phyloP scores from a whole-genome alignment of 257 asterid species.

The Plantago elongata region DNA sequence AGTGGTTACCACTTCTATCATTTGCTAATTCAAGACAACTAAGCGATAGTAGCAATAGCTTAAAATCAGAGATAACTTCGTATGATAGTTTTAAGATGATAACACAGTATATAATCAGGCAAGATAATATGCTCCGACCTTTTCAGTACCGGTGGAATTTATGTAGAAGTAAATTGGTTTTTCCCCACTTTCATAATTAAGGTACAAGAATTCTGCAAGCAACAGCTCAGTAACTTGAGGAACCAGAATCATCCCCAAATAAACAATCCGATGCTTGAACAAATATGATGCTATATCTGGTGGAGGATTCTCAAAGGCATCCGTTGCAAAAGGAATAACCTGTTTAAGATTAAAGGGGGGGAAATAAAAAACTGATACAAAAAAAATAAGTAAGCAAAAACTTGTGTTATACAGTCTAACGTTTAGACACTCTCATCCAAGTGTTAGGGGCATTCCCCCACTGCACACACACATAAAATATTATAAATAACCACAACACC shows the following conservation, averaged over 20 bases:
- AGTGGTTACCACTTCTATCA: no score
- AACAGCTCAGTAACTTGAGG: constrained; percentile 94
- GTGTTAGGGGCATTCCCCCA: no score
- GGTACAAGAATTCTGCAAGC: constrained; percentile 84
- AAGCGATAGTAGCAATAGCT: no score
- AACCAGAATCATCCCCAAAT: constrained; percentile 90
- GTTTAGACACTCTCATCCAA: no score
- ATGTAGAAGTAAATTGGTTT: constrained; percentile 89
- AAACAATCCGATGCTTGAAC: constrained; percentile 78
- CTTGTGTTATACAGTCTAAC: no score
- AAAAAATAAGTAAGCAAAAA: not conserved
- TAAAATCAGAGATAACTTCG: no score
- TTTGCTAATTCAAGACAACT: no score
- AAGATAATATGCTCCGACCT: constrained; percentile 47
- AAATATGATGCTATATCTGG: constrained; percentile 94
- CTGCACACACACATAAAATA: no score
- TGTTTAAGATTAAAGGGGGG: constrained; percentile 25
- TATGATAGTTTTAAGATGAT: no score
- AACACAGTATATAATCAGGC: not conserved
- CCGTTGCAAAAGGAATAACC: constrained; percentile 90
- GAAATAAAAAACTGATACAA: constrained; percentile 9
- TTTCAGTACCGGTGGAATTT: constrained; percentile 93
- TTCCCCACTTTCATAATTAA: constrained; percentile 69
- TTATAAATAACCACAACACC: no score
- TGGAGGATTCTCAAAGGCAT: constrained; percentile 90